These are phyloP conservation scores for Scedosporium dehoogii DNA, from an alignment of 2,329 filamentous ascomycete genomes.

Conservation along the genomic window DNA sequence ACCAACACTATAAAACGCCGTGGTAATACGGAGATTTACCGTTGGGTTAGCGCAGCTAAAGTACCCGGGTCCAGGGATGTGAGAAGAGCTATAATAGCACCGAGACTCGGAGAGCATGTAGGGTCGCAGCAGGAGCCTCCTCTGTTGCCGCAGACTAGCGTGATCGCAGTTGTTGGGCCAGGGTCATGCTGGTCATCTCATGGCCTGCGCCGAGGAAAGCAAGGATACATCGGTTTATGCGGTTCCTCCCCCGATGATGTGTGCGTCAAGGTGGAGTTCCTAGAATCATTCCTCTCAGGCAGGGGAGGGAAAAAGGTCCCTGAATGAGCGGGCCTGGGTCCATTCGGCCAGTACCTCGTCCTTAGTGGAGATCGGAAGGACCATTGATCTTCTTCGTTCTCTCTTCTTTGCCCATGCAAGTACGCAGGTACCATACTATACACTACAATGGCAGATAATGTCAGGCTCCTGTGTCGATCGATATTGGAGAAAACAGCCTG, in stretches of 20 bases:
- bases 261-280: not conserved
- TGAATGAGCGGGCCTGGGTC: not conserved
- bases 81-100: not conserved
- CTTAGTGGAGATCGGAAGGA: not conserved
- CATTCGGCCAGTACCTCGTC: not conserved
- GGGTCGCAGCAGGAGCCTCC: constrained; percentile 4
- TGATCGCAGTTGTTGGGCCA: not conserved
- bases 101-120: not conserved
- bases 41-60: not conserved
- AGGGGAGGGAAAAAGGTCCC: not conserved
- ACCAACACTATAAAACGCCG: not conserved
- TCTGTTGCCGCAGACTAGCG: not conserved
- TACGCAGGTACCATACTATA: not conserved
- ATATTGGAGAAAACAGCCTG: not conserved
- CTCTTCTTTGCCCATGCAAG: not conserved
- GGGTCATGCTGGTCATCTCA: constrained; percentile 1
- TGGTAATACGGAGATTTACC: not conserved
- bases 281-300: not conserved
- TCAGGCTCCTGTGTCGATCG: not conserved
- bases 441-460: not conserved
- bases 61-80: not conserved
- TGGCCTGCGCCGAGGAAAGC: not conserved
- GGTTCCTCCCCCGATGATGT: not conserved
- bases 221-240: not conserved
- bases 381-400: not conserved